Base-by-base conservation (phyloP, 2,329 filamentous ascomycete genomes). In the Cytospora mali region DNA sequence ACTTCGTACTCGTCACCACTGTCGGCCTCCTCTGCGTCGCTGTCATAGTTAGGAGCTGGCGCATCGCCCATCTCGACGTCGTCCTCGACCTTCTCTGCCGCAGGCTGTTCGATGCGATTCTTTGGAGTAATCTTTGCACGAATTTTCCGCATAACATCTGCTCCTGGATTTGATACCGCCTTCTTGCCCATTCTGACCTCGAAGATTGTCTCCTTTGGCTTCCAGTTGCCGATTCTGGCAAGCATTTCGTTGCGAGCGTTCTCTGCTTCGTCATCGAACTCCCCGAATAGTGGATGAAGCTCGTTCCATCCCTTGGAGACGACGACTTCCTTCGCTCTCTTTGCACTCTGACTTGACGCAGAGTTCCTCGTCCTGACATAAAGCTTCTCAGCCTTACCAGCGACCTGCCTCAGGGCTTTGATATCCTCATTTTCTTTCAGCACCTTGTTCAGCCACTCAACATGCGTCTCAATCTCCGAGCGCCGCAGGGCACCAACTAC, bases 121-220 rank as follows among this genome's bases (percentile, higher is more conserved):
- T 78, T 86, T 52, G 81, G 88, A 59, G 83, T 88, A 64, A 89
- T 92, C 73, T 83, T 88, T 73, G 85, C 85, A 71, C 89, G 84
- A 71, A 90, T 83, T 54, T 87, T 84, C 69, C 87, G 88, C 86
- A 95, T 92, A 33, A 94, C 80, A 65, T 92, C 89, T 2, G 88
- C 89, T 7, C 90, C 88, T 71, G 89, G 87, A 55, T 77, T 81
- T 42, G 80, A 81, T 2, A 80, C 81, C 2, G 76, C 81, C 67
- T 90, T 89, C 46, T 88, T 89, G 65, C 88, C 85, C 68, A 89
- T 87, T 7, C 91, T 90, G 66, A 97, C 88, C 75, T 99, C 95
- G 69, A 99, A 99, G n/a, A 99, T 92, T 0, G 94, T 98, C 76
- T 99, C 95, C 50, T 88, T 83, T 0, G 96, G 95, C 69, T 92